Base-by-base conservation (phyloP, 352 stramenopile species). In the Phytophthora uliginosa region DNA sequence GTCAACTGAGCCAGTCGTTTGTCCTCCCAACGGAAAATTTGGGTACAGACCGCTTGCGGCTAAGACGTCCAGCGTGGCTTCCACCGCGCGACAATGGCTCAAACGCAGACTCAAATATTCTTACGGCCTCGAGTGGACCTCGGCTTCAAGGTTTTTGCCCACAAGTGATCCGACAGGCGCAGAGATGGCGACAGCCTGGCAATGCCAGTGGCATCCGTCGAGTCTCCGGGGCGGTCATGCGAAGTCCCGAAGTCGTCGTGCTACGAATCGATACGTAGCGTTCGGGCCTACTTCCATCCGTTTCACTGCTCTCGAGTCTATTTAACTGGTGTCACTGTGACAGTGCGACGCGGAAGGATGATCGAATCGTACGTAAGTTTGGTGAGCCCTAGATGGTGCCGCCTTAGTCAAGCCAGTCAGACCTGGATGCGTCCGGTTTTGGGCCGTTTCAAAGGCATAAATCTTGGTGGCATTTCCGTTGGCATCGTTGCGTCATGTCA, bases 1-100 rank as follows among this genome's bases (percentile, higher is more conserved):
- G 40, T 55, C 20, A 54, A 72, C 47, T 60, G 22, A 53, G 22
- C 24, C 42, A 52, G 42, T 31, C 33, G 24, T 63, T 24, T 18
- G 2, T 7, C 24, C 18, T 20, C 17, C 12, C 24, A 64, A 54
- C 60, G 33, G 53, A 66, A 65, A 63, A 52, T 65, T 70, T 74
- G 17, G 52, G 45, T 48, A 5, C 51, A 62, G 61, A 56, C 52
- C 50, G 13, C 47, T 59, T 48, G 55, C 33, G 45, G 45, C 45
- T 52, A 52, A 52, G 45, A 52, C 45, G n/a, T 63, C 33, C 24
- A 62, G 12, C 53, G 38, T 52, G 24, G 45, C 34, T 15, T 58
- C 45, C 45, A 52, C 45, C n/a, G 45, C 45, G 45, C 45, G 45
- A 52, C 45, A 52, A 52, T 52, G 45, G 8, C 5, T 8, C 52